phyloP scores from a whole-genome alignment of 2,329 filamentous ascomycete genomes.

The Arachnopeziza araneosa region DNA sequence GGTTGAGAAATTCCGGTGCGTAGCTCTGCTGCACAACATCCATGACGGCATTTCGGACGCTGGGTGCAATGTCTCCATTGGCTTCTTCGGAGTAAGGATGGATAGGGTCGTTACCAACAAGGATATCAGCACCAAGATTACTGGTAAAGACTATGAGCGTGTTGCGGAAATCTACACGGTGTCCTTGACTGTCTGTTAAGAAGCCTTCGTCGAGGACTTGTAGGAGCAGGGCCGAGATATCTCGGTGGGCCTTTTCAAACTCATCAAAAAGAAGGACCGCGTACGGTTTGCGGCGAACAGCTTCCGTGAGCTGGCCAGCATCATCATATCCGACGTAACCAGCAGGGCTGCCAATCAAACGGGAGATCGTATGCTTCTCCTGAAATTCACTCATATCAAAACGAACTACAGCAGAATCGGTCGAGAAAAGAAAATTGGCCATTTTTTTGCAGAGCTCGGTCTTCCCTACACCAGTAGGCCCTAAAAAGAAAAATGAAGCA shows the following conservation, averaged over 20 bases:
- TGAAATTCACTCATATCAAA: constrained; percentile 99
- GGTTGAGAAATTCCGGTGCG: constrained; percentile 91
- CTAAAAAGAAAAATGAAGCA: constrained; percentile 96
- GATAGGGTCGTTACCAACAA: constrained; percentile 67
- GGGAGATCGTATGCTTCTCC: constrained; percentile 92
- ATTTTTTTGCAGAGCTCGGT: constrained; percentile 97
- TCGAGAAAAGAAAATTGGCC: constrained; percentile 87
- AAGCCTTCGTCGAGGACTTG: constrained; percentile 96
- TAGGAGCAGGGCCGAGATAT: constrained; percentile 85
- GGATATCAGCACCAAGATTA: constrained; percentile 87
- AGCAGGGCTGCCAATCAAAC: constrained; percentile 86
- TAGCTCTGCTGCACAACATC: constrained; percentile 72
- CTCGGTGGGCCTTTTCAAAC: constrained; percentile 94
- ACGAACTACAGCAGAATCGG: constrained; percentile 80
- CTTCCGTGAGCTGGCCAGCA: constrained; percentile 91
- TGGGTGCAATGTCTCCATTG: constrained; percentile 64
- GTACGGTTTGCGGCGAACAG: constrained; percentile 90
- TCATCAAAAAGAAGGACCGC: constrained; percentile 94
- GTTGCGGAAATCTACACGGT: constrained; percentile 95
- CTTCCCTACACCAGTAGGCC: constrained; percentile 94
- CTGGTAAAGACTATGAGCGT: constrained; percentile 95
- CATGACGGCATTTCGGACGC: constrained; percentile 77
- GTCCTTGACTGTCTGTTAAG: constrained; percentile 89
- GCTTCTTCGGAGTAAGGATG: constrained; percentile 58
- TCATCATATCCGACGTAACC: constrained; percentile 97